A percentile compares a stretch with the other conserved stretches of the same genome.
These are phyloP conservation scores for Lipomyces oligophaga DNA, from an alignment of 805 yeast genomes.

Conservation along the genomic window DNA sequence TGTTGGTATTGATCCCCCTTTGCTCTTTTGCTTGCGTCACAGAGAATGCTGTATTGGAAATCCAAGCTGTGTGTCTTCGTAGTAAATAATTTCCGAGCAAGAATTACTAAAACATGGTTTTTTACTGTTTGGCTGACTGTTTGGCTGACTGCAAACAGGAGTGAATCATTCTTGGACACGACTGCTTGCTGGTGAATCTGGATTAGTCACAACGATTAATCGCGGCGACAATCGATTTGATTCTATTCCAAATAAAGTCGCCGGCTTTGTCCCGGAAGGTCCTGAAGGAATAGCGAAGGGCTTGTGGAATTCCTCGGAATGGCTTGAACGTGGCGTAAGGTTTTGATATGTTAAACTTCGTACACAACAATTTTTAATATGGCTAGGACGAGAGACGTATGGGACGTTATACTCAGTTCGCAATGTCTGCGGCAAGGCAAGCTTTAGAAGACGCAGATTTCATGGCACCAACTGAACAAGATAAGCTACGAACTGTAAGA, in stretches of 20 bases:
- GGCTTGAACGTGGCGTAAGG: slow-evolving; percentile 40
- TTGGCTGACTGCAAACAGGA: slow-evolving; percentile 20
- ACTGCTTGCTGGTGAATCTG: slow-evolving; percentile 37
- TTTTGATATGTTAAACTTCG: background rate
- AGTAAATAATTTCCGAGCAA: no score
- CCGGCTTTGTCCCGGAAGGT: slow-evolving; percentile 68
- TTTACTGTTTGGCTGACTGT: background rate
- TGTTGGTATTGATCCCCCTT: no score
- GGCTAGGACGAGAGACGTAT: slow-evolving; percentile 53
- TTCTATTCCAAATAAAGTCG: slow-evolving; percentile 64
- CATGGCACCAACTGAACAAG: slow-evolving; percentile 40
- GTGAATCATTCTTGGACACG: slow-evolving; percentile 37
- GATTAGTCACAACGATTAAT: slow-evolving; percentile 37
- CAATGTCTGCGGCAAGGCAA: slow-evolving; percentile 68
- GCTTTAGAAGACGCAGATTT: slow-evolving; percentile 70
- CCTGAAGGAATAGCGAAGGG: slow-evolving; percentile 38
- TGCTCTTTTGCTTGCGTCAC: no score
- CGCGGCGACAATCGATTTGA: slow-evolving; percentile 47
- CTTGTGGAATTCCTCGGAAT: slow-evolving; percentile 52
- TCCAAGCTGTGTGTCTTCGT: no score
- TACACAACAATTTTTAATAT: background rate
- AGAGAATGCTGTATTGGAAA: no score
- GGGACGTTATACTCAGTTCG: slow-evolving; percentile 74
- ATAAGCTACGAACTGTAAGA: slow-evolving; percentile 33
- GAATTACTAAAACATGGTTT: no score